phyloP scores from a whole-genome alignment of 352 stramenopile species.

The Globisporangium viniferum region DNA sequence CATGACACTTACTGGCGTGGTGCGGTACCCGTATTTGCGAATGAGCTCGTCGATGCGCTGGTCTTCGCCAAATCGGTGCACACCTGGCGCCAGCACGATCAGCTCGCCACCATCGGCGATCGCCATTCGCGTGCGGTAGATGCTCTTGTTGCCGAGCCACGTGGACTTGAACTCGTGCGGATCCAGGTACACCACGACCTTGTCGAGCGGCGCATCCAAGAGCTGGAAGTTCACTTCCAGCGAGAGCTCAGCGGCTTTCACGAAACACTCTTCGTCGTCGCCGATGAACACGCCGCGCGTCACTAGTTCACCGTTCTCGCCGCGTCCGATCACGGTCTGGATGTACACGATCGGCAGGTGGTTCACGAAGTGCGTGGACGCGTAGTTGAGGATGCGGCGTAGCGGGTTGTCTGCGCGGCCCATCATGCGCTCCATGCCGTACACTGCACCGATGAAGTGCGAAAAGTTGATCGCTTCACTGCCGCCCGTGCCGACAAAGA shows the following conservation, averaged over 20 bases:
- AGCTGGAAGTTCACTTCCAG: slow-evolving; percentile 96
- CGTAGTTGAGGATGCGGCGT: slow-evolving; percentile 95
- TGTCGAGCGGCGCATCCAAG: slow-evolving; percentile 87
- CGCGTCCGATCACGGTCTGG: slow-evolving; percentile 92
- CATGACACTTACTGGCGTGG: slow-evolving; percentile 80
- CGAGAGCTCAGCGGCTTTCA: slow-evolving; percentile 92
- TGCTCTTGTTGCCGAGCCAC: slow-evolving; percentile 98
- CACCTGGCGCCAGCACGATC: slow-evolving; percentile 93
- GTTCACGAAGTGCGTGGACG: slow-evolving; percentile 89
- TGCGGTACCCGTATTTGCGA: slow-evolving; percentile 95
- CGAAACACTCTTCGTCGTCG: slow-evolving; percentile 95
- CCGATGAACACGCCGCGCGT: slow-evolving; percentile 94
- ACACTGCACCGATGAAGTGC: slow-evolving; percentile 97
- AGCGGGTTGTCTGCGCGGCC: slow-evolving; percentile 94
- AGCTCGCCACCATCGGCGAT: slow-evolving; percentile 95
- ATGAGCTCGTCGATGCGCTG: slow-evolving; percentile 94
- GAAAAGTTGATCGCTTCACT: slow-evolving; percentile 97
- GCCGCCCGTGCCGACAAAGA: slow-evolving; percentile 94
- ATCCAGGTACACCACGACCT: slow-evolving; percentile 96
- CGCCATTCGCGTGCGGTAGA: slow-evolving; percentile 97
- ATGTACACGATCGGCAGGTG: slow-evolving; percentile 94
- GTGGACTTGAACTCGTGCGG: slow-evolving; percentile 97
- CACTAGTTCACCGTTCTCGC: slow-evolving; percentile 57
- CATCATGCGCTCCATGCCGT: slow-evolving; percentile 99
- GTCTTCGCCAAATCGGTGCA: slow-evolving; percentile 95